Base-by-base conservation (phyloP, 208 protist species). In the Borovskyia barvae region DNA sequence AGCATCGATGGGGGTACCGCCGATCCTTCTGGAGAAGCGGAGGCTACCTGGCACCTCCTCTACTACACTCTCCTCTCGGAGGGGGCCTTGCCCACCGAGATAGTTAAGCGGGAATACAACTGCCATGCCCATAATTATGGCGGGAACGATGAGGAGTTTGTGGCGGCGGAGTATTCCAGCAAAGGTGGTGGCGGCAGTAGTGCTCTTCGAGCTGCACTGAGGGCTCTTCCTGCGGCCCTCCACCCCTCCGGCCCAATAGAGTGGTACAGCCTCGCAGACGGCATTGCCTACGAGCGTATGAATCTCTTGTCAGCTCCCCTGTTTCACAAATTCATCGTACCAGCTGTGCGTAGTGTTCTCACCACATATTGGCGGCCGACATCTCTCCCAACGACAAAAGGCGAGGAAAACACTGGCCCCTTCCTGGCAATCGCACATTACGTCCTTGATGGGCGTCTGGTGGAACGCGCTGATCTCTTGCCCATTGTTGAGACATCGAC, bases 1-100 rank as follows among this genome's bases (percentile, higher is more conserved):
- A 19, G 47, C 30, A 20, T 15, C 17, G 20, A n/a, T 5, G 5
- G 6, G 5, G 22, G 22, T 39, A 33, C 29, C 5, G 47, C 4
- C 19, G 20, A 8, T 14, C 25, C 33, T 9, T 28, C 36, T 17
- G 26, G 12, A 6, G 54, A 24, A 1, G 51, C 37, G 26, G 17
- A 19, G 15, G 30, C 9, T 20, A 33, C 28, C 5, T 79, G 73
- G 73, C 73, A 79, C 26, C 39, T 79, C 24, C 46, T 79, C 28
- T 75, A 48, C 47, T 29, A 48, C 43, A 65, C 53, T 8, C 49
- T 66, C 36, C 35, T 64, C 32, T 42, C 64, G 7, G 59, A 50
- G n/a, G 64, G 64, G 1, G 64, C 64, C 6, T 7, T 53, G 9
- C 55, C 64, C 11, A 20, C 12, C 22, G 64, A 71, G 41, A 43